Percentiles rank a stretch among this genome's conserved stretches.
These are phyloP conservation scores for Periconia sp. DNA, from an alignment of 2,329 filamentous ascomycete genomes.

Conservation along the genomic window DNA sequence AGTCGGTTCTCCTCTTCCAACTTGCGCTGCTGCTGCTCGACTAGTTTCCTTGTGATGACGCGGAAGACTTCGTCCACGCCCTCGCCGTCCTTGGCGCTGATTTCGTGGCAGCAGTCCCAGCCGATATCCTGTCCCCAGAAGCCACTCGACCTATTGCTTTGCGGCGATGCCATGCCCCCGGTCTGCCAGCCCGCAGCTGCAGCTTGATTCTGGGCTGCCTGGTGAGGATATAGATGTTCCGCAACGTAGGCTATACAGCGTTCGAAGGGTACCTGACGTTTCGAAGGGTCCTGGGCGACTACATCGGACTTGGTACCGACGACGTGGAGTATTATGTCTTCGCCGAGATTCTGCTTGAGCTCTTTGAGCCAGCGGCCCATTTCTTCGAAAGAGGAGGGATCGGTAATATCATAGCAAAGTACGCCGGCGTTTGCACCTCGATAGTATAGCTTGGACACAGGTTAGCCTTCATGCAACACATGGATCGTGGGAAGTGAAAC, in stretches of 20 bases:
- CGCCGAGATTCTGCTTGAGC: constrained; percentile 73
- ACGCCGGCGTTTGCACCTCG: constrained; percentile 86
- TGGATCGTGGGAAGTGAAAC: neutral
- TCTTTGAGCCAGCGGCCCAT: constrained; percentile 92
- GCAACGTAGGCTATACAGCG: constrained; percentile 94
- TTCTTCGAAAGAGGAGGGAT: constrained; percentile 80
- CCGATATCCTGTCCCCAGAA: constrained; percentile 92
- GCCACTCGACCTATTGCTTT: constrained; percentile 62
- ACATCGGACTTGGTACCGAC: constrained; percentile 82
- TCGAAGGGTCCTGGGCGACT: constrained; percentile 77
- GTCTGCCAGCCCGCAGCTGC: constrained; percentile 41
- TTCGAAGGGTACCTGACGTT: constrained; percentile 87
- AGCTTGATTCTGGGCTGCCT: constrained; percentile 42
- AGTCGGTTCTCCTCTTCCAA: constrained; percentile 54
- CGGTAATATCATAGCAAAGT: constrained; percentile 92
- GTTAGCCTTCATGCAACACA: constrained; percentile 4
- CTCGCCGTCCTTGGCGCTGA: constrained; percentile 90
- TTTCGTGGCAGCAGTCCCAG: constrained; percentile 97
- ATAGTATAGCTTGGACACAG: neutral
- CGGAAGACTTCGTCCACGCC: constrained; percentile 96
- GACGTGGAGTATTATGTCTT: constrained; percentile 86
- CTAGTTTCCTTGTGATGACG: constrained; percentile 80
- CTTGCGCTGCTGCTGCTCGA: constrained; percentile 68
- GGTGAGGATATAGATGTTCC: constrained; percentile 76
- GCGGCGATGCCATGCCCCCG: constrained; percentile 48